phyloP scores from a whole-genome alignment of 2,329 filamentous ascomycete genomes.

The Phaeophleospora eucalypticola region DNA sequence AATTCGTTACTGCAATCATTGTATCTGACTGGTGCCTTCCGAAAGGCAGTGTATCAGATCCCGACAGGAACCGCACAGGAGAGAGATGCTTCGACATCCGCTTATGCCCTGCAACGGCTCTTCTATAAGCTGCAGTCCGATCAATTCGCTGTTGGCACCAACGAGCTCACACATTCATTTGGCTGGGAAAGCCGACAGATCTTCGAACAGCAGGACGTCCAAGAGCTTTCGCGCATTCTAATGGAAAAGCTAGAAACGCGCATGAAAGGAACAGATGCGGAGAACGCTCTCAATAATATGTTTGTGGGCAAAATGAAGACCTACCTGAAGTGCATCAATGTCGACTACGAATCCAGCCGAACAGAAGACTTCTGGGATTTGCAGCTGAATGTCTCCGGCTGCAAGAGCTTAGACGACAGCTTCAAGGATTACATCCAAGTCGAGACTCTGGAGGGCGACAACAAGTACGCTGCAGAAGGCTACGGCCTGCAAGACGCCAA shows the following conservation, averaged over 20 bases:
- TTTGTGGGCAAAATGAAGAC: slow-evolving; percentile 99
- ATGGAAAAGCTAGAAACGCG: slow-evolving; percentile 97
- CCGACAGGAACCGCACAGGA: slow-evolving; percentile 82
- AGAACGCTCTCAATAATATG: slow-evolving; percentile 82
- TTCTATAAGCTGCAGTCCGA: slow-evolving; percentile 95
- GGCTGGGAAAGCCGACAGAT: slow-evolving; percentile 98
- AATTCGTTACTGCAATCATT: slow-evolving; percentile 47
- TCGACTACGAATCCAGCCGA: slow-evolving; percentile 92
- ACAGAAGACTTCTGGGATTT: slow-evolving; percentile 99
- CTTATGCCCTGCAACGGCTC: slow-evolving; percentile 85
- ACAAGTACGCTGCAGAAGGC: slow-evolving; percentile 93
- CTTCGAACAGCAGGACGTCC: slow-evolving; percentile 97
- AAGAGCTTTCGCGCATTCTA: slow-evolving; percentile 90
- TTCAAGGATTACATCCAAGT: slow-evolving; percentile 96
- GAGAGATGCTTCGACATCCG: slow-evolving; percentile 67
- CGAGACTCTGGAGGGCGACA: slow-evolving; percentile 94
- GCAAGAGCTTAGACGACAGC: slow-evolving; percentile 87
- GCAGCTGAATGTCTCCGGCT: slow-evolving; percentile 91
- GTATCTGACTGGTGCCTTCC: slow-evolving; percentile 71
- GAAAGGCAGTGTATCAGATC: slow-evolving; percentile 96
- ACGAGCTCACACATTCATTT: slow-evolving; percentile 91
- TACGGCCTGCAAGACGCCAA: slow-evolving; percentile 92
- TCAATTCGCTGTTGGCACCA: slow-evolving; percentile 76
- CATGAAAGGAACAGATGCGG: slow-evolving; percentile 93
- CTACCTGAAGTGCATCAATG: slow-evolving; percentile 97